These are phyloP conservation scores for Gossypium davidsonii DNA, from an alignment of 441 rosid genomes.

Conservation along the genomic window DNA sequence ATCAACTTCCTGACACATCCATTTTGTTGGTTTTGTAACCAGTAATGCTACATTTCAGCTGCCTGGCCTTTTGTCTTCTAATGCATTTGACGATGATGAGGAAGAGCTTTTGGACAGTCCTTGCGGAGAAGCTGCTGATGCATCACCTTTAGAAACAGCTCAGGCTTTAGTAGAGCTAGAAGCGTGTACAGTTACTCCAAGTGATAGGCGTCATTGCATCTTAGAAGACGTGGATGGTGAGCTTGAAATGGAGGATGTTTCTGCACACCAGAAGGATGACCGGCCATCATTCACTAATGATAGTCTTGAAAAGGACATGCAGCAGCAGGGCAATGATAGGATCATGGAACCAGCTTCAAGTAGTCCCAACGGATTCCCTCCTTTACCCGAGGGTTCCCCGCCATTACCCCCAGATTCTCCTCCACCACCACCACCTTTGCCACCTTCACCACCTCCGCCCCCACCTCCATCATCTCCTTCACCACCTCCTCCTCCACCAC, in stretches of 20 bases:
- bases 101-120: slow-evolving; percentile 44
- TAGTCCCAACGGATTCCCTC: slow-evolving; percentile 16
- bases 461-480: slow-evolving; percentile 7
- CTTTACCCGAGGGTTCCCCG: slow-evolving; percentile 34
- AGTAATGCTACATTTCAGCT: slow-evolving; percentile 93
- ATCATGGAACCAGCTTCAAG: slow-evolving; percentile 32
- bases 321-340: slow-evolving; percentile 18
- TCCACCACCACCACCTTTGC: slow-evolving; percentile 28
- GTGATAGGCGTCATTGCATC: slow-evolving; percentile 66
- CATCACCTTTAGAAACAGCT: slow-evolving; percentile 36
- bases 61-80: slow-evolving; percentile 69
- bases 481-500: slow-evolving; percentile 17
- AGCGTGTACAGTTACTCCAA: slow-evolving; percentile 33
- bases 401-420: slow-evolving; percentile 29
- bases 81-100: slow-evolving; percentile 60
- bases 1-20: slow-evolving; percentile 14
- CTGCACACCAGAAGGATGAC: slow-evolving; percentile 59
- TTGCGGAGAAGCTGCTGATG: slow-evolving; percentile 30
- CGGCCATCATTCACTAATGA: slow-evolving; percentile 24
- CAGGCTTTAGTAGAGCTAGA: slow-evolving; percentile 39
- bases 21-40: slow-evolving; percentile 25
- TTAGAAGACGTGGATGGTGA: slow-evolving; percentile 89
- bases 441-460: slow-evolving; percentile 22
- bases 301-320: slow-evolving; percentile 34
- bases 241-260: slow-evolving; percentile 94